A percentile compares a stretch with the other conserved stretches of the same genome.
phyloP scores from a whole-genome alignment of 73 alveolate species.

The Durusdinium trenchii region DNA sequence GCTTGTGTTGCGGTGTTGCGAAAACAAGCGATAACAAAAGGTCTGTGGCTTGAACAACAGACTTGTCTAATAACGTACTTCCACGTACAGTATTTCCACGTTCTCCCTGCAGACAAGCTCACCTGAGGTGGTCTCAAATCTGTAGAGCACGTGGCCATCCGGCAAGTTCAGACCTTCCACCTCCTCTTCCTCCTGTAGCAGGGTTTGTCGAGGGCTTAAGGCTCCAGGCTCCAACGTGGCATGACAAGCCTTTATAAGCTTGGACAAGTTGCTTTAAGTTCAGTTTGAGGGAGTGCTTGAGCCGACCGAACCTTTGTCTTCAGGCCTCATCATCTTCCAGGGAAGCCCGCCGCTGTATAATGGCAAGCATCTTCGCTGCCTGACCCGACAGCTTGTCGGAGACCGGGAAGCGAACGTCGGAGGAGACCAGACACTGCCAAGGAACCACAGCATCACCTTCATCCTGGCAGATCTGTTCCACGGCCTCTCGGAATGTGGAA shows the following conservation, averaged over 20 bases:
- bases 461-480: background rate
- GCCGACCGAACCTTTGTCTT: background rate
- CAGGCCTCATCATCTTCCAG: background rate
- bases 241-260: too few species aligned
- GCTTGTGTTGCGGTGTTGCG: too few species aligned
- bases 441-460: constrained; percentile 2
- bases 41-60: too few species aligned
- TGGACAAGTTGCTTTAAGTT: too few species aligned
- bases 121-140: constrained; percentile 74
- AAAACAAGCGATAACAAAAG: too few species aligned
- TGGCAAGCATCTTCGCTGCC: background rate
- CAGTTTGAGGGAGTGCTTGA: too few species aligned
- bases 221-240: too few species aligned
- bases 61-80: too few species aligned
- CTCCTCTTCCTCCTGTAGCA: background rate
- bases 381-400: background rate
- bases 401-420: background rate
- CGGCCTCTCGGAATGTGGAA: too few species aligned
- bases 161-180: constrained; percentile 37
- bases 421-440: background rate
- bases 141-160: constrained; percentile 69
- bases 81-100: too few species aligned
- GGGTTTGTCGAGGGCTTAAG: too few species aligned
- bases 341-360: constrained; percentile 6
- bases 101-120: background rate